These are phyloP conservation scores for Termitomyces sp. DNA, from an alignment of 768 basidiomycete genomes.

Conservation along the genomic window DNA sequence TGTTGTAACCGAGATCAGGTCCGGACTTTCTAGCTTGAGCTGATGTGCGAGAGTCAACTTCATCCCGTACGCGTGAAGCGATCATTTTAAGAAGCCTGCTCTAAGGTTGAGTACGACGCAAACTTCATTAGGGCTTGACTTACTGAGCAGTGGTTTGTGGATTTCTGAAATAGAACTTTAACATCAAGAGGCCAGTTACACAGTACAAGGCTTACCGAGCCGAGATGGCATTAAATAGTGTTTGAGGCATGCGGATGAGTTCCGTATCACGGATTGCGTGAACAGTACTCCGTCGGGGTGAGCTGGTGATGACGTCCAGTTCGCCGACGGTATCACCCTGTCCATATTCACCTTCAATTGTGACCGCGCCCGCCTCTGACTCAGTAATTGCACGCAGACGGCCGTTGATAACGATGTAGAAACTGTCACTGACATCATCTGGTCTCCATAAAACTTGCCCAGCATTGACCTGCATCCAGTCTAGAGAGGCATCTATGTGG, in stretches of 20 bases:
- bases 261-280: constrained; percentile 99
- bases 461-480: constrained; percentile 97
- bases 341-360: constrained; percentile 89
- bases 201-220: constrained; percentile 46
- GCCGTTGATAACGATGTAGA: constrained; percentile 98
- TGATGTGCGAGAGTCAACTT: constrained; percentile 60
- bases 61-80: constrained; percentile 83
- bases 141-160: constrained; percentile 84
- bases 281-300: constrained; percentile 79
- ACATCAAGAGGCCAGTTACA: not conserved
- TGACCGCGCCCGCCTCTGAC: constrained; percentile 66
- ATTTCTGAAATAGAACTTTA: constrained; percentile 40
- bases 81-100: constrained; percentile 77
- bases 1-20: constrained; percentile 67
- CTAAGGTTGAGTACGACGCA: not conserved
- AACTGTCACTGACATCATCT: constrained; percentile 86
- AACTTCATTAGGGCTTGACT: constrained; percentile 15
- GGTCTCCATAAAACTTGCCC: constrained; percentile 95
- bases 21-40: constrained; percentile 44
- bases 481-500: constrained; percentile 93
- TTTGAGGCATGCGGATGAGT: constrained; percentile 93
- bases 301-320: constrained; percentile 93
- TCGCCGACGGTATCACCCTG: constrained; percentile 98
- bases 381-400: constrained; percentile 88
- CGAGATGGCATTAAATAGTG: constrained; percentile 96